Evolutionary conservation across 2,329 filamentous ascomycete genomes (phyloP), one percentile per base, ranked within the genome.

Genomic region (Cryoendolithus antarcticus): DNA sequence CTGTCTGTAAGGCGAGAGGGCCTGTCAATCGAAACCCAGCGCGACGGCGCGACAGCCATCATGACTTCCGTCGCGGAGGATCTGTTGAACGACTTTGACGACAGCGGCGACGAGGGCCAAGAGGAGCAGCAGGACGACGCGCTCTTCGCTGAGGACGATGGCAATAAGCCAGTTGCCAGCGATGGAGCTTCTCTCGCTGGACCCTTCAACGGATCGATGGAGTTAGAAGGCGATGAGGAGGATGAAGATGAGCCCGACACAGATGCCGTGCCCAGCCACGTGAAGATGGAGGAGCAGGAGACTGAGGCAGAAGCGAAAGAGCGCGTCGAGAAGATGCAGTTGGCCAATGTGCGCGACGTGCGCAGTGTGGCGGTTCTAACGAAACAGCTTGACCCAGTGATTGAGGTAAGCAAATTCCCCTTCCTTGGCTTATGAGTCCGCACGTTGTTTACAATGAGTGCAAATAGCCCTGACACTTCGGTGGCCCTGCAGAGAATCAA

Each of bases 51-150:
- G 24, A 27, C 24, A 27, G 24, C 24, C 61, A 50, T 38, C 10
- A 93, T 95, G 86, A 86, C 89, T 59, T 93, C 86, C 33, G 73
- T 93, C 47, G 89, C 85, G 46, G 88, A 96, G 55, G 89, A 96
- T 60, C 74, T 98, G 8, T 71, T 96, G 51, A 84, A 91, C 55
- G 86, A 93, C 59, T 91, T 93, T 48, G 86, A 86, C 53, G 24
- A 27, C 24, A 84, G 79, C 4, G 86, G 79, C 37, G 85, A 85
- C 38, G 84, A 91, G 52, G 75, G 72, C 30, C 80, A 80, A 45
- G 75, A 76, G 29, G 68, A 75, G 27, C 44, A 54, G 30, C 50
- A 54, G 39, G 45, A 52, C 11, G 40, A 39, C 13, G 41, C 34
- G 9, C 43, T 47, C 10, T 38, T 38, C 30, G 73, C 77, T 30